Conservation (phyloP, 495 filamentous ascomycete genomes). For the Aspergillus baeticus region DNA sequence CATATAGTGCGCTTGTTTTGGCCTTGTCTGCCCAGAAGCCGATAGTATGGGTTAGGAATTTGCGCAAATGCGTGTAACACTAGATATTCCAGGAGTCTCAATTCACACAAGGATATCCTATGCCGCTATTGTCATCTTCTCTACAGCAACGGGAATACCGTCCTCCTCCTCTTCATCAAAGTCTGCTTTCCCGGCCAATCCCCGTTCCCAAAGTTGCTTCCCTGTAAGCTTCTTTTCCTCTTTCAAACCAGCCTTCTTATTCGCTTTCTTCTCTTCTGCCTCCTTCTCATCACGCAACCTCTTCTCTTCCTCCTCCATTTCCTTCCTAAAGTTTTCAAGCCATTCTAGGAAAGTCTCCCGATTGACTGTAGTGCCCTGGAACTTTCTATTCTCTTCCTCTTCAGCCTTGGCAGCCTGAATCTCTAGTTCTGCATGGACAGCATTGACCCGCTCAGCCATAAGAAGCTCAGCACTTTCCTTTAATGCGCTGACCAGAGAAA, state of each 20-base stretch:
- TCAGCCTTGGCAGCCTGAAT: conserved; percentile 68
- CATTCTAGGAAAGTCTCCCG: conserved; percentile 80
- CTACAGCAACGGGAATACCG: conserved; percentile 53
- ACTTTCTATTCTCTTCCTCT: conserved; percentile 93
- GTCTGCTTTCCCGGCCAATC: conserved; percentile 69
- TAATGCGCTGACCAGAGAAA: conserved; percentile 79
- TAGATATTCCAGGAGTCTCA: not conserved
- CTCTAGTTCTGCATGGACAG: conserved; percentile 60
- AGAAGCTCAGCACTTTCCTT: conserved; percentile 87
- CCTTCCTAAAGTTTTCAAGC: conserved; percentile 73
- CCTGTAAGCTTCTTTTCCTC: conserved; percentile 73
- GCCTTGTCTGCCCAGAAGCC: no score
- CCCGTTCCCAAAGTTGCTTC: conserved; percentile 80
- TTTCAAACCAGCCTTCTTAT: conserved; percentile 50
- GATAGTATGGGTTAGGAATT: no score
- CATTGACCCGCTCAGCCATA: conserved; percentile 65
- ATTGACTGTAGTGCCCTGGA: conserved; percentile 87
- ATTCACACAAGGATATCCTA: conserved; percentile 25
- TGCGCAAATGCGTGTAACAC: no score
- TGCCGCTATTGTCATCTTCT: conserved; percentile 66
- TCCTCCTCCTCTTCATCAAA: conserved; percentile 68
- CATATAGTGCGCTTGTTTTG: no score
- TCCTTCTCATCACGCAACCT: conserved; percentile 67
- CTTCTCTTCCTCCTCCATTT: conserved; percentile 69
- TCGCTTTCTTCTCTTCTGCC: conserved; percentile 72